Percentiles rank a stretch among this genome's conserved stretches.
Evolutionary conservation across 345 rosid genomes (phyloP).

Genomic region (Ricinus communis): DNA sequence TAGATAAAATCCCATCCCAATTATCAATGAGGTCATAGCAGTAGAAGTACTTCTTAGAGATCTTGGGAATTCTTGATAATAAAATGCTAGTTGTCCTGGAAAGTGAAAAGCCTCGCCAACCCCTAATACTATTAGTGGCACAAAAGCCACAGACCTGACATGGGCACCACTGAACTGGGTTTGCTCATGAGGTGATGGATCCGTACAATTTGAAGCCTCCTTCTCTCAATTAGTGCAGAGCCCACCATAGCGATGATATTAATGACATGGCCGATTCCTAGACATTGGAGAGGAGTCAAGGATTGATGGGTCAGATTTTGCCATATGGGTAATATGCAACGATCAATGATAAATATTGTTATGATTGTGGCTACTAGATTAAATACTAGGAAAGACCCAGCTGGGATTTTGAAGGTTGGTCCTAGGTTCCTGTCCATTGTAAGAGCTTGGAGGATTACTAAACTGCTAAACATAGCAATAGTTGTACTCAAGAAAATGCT

Average conservation of each 20-base stretch:
- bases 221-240: constrained; percentile 9
- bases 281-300: constrained; percentile 7
- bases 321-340: constrained; percentile 2
- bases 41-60: constrained; percentile 13
- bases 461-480: neutral
- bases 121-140: neutral
- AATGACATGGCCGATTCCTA: constrained; percentile 13
- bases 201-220: constrained; percentile 1
- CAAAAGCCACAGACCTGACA: constrained; percentile 19
- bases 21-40: constrained; percentile 12
- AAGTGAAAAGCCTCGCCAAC: constrained; percentile 16
- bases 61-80: constrained; percentile 15
- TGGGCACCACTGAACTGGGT: neutral
- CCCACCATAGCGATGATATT: neutral
- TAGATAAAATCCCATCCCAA: constrained; percentile 5
- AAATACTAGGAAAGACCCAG: neutral
- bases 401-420: constrained; percentile 12
- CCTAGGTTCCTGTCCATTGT: constrained; percentile 19
- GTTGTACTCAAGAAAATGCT: neutral
- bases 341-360: neutral
- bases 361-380: neutral
- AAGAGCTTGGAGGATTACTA: constrained; percentile 20
- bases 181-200: neutral
- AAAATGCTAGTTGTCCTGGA: constrained; percentile 11
- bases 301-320: neutral